A percentile compares a stretch with the other conserved stretches of the same genome.
Conservation (phyloP, 345 rosid genomes). For the Melaleuca alternifolia region DNA sequence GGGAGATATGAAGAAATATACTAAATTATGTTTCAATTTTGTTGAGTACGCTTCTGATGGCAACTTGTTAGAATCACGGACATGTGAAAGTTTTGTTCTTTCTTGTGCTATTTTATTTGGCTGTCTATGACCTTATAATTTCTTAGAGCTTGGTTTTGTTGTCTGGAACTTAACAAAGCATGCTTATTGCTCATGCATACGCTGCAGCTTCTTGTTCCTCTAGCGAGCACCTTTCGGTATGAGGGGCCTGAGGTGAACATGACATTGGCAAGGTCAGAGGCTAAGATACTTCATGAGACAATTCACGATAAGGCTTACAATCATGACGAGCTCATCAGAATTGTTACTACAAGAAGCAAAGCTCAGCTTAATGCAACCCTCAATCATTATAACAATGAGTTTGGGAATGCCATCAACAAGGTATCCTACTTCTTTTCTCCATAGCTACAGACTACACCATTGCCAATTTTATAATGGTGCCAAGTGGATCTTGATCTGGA, state of each 20-base stretch:
- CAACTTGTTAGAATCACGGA: not conserved
- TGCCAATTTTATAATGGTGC: not conserved
- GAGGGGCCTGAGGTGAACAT: constrained; percentile 75
- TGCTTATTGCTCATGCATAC: not conserved
- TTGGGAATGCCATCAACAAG: constrained; percentile 69
- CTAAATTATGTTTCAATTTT: not conserved
- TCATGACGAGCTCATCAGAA: constrained; percentile 80
- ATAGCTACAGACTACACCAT: not conserved
- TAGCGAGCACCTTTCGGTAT: constrained; percentile 63
- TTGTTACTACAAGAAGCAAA: constrained; percentile 76
- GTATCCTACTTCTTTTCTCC: constrained; percentile 12
- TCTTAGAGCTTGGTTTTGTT: not conserved
- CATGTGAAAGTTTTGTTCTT: not conserved
- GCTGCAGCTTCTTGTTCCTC: constrained; percentile 73
- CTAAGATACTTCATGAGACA: constrained; percentile 74
- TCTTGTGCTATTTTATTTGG: not conserved
- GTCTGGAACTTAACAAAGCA: not conserved
- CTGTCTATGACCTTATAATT: not conserved
- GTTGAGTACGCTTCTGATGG: not conserved
- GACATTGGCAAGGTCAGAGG: constrained; percentile 64
- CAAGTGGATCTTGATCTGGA: not conserved
- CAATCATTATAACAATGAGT: constrained; percentile 62
- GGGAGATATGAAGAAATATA: not conserved
- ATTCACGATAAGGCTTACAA: constrained; percentile 53
- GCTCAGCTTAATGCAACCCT: constrained; percentile 67